Evolutionary conservation across 73 alveolate genomes (phyloP), one percentile per base, ranked within the genome.

Genomic region (Tetrahymena elliotti): DNA sequence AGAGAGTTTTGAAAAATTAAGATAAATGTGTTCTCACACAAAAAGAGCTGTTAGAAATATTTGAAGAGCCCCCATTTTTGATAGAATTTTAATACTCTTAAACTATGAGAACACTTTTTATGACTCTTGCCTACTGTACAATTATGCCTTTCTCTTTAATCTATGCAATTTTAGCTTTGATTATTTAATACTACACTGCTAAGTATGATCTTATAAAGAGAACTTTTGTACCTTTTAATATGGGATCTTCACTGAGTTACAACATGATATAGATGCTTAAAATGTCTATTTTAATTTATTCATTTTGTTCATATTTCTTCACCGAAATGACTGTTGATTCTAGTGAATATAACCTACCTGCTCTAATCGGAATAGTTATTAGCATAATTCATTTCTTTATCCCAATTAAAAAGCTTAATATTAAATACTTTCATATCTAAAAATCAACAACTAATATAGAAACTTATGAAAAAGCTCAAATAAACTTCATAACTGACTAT

Each of bases 401-500:
- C 41, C 98, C 98, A 3, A 47, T 96, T 2, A 53, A 96, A 31
- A 93, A 94, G 24, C n/a, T 94, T 4, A 93, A 96, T 39, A 54
- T 84, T 38, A 33, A 33, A 38, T 40, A 83, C 33, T 34, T 83
- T 15, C 37, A 33, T 4, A 33, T 35, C 39, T 35, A 93, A 22
- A 83, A 35, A 33, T 95, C 39, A 15, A 84, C 54, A 37, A 4
- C 27, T 35, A 93, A 93, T 18, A 22, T 7, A 53, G 40, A 93
- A 27, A 93, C 95, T 1, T 97, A 97, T 41, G 94, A 95, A 22
- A 95, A 97, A 27, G 84, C 37, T 27, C 35, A 39, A 82, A 4
- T 38, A 33, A 47, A 33, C 4, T 97, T 97, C 95, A 83, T 95
- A 15, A 52, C 97, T 4, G 98, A 97, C 83, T 97, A 97, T 54